phyloP scores from a whole-genome alignment of 1,284 basidiomycete genomes.

The Grifola frondosa region DNA sequence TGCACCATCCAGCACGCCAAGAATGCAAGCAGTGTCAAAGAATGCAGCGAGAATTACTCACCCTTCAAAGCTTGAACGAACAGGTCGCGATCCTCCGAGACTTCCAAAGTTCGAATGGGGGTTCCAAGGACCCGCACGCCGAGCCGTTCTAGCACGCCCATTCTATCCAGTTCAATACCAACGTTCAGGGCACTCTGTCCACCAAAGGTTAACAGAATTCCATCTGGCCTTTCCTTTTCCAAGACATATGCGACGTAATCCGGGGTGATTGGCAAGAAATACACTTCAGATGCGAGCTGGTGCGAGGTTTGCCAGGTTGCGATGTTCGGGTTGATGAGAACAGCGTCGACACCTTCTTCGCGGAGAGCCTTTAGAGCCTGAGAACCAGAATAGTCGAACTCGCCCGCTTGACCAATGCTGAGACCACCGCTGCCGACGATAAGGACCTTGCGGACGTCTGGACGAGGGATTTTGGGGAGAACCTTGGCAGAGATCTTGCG shows the following conservation, averaged over 20 bases:
- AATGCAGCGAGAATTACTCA: slow-evolving; percentile 31
- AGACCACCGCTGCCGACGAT: slow-evolving; percentile 97
- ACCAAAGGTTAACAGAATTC: slow-evolving; percentile 96
- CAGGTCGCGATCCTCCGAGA: slow-evolving; percentile 96
- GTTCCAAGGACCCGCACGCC: slow-evolving; percentile 96
- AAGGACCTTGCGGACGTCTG: slow-evolving; percentile 93
- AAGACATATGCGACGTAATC: slow-evolving; percentile 99
- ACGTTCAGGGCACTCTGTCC: slow-evolving; percentile 98
- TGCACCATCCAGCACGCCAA: slow-evolving; percentile 1
- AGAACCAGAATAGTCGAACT: slow-evolving; percentile 99
- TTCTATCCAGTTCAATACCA: slow-evolving; percentile 95
- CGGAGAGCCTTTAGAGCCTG: slow-evolving; percentile 98
- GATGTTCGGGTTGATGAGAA: slow-evolving; percentile 97
- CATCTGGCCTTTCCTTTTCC: slow-evolving; percentile 98
- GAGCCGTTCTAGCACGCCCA: slow-evolving; percentile 95
- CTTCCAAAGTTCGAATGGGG: slow-evolving; percentile 91
- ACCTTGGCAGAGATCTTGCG: slow-evolving; percentile 90
- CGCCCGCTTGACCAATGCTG: slow-evolving; percentile 97
- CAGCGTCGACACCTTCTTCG: slow-evolving; percentile 93
- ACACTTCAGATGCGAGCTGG: slow-evolving; percentile 93
- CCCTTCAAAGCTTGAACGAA: slow-evolving; percentile 97
- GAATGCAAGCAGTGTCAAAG: slow-evolving; percentile 3
- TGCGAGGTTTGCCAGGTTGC: slow-evolving; percentile 98
- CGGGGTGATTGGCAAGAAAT: slow-evolving; percentile 95
- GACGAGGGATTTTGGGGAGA: slow-evolving; percentile 80